Evolutionary conservation across 2,329 filamentous ascomycete species (phyloP).

Genomic region (Parasarocladium wereldwijsianum): DNA sequence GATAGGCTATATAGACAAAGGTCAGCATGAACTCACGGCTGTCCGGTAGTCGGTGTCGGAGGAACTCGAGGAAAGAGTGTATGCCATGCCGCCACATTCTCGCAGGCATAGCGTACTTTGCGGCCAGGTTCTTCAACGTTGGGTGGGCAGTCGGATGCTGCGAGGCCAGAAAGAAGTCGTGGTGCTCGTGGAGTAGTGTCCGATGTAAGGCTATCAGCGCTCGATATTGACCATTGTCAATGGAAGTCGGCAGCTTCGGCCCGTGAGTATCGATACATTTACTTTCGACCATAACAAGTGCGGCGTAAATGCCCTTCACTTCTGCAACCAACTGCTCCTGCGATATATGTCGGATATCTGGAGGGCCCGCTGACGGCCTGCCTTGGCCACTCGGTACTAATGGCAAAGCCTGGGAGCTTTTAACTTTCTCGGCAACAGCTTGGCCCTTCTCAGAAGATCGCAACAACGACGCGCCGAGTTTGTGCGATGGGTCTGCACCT

Average conservation of each 20-base stretch:
- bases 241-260: constrained; percentile 33
- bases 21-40: constrained; percentile 81
- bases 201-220: constrained; percentile 69
- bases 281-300: constrained; percentile 71
- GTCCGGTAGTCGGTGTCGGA: constrained; percentile 58
- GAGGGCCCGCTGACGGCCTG: no score
- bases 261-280: constrained; percentile 78
- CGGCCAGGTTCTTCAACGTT: constrained; percentile 52
- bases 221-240: constrained; percentile 59
- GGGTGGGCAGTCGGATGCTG: constrained; percentile 70
- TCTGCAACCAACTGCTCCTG: constrained; percentile 69
- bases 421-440: no score
- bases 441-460: no score
- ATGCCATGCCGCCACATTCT: constrained; percentile 93
- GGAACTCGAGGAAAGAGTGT: constrained; percentile 65
- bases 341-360: constrained; percentile 55
- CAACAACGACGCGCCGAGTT: no score
- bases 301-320: constrained; percentile 72
- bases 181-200: constrained; percentile 67
- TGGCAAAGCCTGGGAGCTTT: no score
- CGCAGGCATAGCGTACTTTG: constrained; percentile 81
- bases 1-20: constrained; percentile 81
- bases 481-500: no score
- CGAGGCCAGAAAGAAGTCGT: constrained; percentile 74
- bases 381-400: no score